phyloP scores from a whole-genome alignment of 2,329 filamentous ascomycete species.

The Zymoseptoria ardabiliae region DNA sequence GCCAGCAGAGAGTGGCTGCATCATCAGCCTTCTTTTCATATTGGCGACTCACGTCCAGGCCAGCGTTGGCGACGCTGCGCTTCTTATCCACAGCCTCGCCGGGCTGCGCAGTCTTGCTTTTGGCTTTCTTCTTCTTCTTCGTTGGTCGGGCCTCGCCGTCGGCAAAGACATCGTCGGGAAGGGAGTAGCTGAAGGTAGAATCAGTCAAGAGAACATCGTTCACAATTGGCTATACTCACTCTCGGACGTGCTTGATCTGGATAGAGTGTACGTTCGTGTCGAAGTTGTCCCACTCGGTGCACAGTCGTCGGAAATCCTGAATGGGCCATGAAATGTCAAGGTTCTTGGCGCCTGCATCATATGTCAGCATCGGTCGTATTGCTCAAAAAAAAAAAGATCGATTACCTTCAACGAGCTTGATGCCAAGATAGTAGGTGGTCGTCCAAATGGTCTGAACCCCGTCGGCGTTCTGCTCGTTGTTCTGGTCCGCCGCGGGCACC shows the following conservation, averaged over 20 bases:
- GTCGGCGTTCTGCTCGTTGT: slow-evolving; percentile 30
- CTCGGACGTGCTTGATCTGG: slow-evolving; percentile 75
- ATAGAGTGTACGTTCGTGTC: slow-evolving; percentile 69
- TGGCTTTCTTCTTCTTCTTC: slow-evolving; percentile 37
- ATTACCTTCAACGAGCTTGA: slow-evolving; percentile 54
- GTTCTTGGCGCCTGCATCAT: slow-evolving; percentile 52
- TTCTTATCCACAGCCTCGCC: slow-evolving; percentile 30
- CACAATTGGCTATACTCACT: slow-evolving; percentile 49
- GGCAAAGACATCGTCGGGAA: slow-evolving; percentile 85
- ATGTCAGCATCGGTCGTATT: slow-evolving; percentile 3
- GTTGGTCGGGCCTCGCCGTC: slow-evolving; percentile 56
- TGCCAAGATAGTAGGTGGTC: slow-evolving; percentile 87
- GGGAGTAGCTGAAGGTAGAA: slow-evolving; percentile 57
- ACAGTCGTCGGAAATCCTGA: slow-evolving; percentile 76
- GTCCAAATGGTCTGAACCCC: slow-evolving; percentile 61
- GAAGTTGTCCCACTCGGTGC: slow-evolving; percentile 68
- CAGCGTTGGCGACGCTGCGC: slow-evolving; percentile 38
- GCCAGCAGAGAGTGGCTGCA: neutral
- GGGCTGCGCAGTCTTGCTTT: slow-evolving; percentile 24
- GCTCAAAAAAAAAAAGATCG: neutral
- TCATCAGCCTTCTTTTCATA: slow-evolving; percentile 2
- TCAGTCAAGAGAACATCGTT: slow-evolving; percentile 8
- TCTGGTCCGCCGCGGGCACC: slow-evolving; percentile 24
- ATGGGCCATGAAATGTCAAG: slow-evolving; percentile 77
- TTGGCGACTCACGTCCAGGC: slow-evolving; percentile 39